phyloP scores from a whole-genome alignment of 192 early-diverging fungal genomes.

The Coemansia sp. region DNA sequence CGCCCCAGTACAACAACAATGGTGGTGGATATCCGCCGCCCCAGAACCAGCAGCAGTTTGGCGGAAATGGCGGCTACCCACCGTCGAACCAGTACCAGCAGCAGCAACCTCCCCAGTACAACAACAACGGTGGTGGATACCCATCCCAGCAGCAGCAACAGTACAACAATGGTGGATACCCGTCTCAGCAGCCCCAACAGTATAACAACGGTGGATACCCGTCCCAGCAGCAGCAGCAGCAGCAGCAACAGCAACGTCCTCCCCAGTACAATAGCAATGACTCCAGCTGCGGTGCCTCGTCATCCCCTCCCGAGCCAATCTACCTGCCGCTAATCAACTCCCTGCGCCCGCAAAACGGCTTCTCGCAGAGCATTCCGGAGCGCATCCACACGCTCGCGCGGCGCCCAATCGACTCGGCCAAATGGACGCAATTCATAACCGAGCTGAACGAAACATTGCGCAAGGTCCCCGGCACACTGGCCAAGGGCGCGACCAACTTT shows the following conservation, averaged over 20 bases:
- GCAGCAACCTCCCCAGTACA: no score
- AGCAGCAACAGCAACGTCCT: not conserved
- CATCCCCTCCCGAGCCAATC: not conserved
- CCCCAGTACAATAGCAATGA: not conserved
- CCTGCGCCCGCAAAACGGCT: slow-evolving; percentile 21
- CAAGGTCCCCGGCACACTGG: slow-evolving; percentile 28
- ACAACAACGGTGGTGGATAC: no score
- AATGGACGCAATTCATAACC: not conserved
- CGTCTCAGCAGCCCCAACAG: no score
- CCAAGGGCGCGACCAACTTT: slow-evolving; percentile 15
- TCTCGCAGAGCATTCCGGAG: slow-evolving; percentile 13
- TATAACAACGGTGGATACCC: no score
- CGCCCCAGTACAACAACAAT: no score
- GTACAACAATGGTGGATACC: no score
- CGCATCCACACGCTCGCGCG: not conserved
- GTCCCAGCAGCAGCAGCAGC: slow-evolving; percentile 8
- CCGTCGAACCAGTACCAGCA: no score
- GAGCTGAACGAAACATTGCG: slow-evolving; percentile 27
- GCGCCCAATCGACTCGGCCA: not conserved
- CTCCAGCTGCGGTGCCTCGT: no score
- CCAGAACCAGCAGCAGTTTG: no score
- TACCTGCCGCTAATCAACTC: slow-evolving; percentile 25
- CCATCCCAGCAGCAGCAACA: no score
- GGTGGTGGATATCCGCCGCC: no score
- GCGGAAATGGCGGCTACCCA: no score